Conservation (phyloP, 768 basidiomycete genomes). For the Paxillus ammoniavirescens region DNA sequence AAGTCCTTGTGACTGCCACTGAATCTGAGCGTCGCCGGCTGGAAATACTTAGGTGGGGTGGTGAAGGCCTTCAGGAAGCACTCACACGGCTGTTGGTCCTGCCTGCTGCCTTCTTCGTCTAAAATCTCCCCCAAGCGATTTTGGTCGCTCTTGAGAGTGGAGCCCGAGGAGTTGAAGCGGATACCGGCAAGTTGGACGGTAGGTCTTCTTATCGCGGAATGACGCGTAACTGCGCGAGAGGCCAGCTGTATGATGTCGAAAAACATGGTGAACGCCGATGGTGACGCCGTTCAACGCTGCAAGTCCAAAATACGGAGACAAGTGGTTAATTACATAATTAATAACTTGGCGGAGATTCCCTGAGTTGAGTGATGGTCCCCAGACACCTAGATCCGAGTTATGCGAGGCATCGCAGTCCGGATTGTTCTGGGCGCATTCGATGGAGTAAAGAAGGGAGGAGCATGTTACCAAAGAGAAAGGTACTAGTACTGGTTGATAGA, state of each 20-base stretch:
- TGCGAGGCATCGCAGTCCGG: neutral
- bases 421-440: constrained; percentile 4
- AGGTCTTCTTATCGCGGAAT: neutral
- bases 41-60: neutral
- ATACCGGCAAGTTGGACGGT: neutral
- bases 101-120: constrained; percentile 15
- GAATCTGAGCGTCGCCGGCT: constrained; percentile 6
- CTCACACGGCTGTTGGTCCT: constrained; percentile 7
- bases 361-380: neutral
- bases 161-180: constrained; percentile 4
- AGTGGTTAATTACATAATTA: neutral
- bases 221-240: constrained; percentile 15
- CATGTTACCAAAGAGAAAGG: neutral
- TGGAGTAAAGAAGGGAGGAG: neutral
- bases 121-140: constrained; percentile 23
- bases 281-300: neutral
- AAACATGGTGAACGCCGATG: constrained; percentile 8
- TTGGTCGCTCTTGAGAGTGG: constrained; percentile 25
- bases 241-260: constrained; percentile 3
- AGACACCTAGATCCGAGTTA: neutral
- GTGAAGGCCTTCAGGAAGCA: neutral
- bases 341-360: constrained; percentile 9
- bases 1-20: constrained; percentile 23
- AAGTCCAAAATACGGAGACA: neutral
- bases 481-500: neutral